These are phyloP conservation scores for Phytophthora uliginosa DNA, from an alignment of 352 stramenopile species.

Conservation along the genomic window DNA sequence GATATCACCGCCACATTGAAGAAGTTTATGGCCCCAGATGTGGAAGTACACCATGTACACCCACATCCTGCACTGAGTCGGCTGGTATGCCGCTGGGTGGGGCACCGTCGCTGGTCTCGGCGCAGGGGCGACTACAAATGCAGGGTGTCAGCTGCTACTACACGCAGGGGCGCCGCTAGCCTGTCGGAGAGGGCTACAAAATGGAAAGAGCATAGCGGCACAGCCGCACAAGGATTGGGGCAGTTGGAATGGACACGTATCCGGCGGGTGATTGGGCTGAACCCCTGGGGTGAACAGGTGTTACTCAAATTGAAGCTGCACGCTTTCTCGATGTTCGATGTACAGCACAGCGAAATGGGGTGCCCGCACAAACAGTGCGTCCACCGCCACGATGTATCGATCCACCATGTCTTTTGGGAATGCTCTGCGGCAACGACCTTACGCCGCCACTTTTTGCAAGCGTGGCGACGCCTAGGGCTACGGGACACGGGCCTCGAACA, in stretches of 20 bases:
- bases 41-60: not conserved
- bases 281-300: not conserved
- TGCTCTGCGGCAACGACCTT: not conserved
- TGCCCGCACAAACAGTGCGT: not conserved
- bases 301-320: not conserved
- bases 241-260: not conserved
- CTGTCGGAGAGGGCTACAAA: not conserved
- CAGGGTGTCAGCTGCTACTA: not conserved
- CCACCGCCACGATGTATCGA: not conserved
- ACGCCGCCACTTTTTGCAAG: not conserved
- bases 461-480: not conserved
- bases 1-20: not conserved
- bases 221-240: not conserved
- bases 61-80: not conserved
- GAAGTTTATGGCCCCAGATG: not conserved
- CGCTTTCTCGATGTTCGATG: not conserved
- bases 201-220: not conserved
- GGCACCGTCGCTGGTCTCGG: not conserved
- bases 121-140: not conserved
- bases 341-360: not conserved
- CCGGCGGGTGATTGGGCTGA: not conserved
- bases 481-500: not conserved
- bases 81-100: not conserved
- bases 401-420: not conserved
- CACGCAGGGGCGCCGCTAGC: not conserved